Percentiles rank a stretch among this genome's conserved stretches.
phyloP scores from a whole-genome alignment of 768 basidiomycete species.

The Brasilioporus rufonigricans region DNA sequence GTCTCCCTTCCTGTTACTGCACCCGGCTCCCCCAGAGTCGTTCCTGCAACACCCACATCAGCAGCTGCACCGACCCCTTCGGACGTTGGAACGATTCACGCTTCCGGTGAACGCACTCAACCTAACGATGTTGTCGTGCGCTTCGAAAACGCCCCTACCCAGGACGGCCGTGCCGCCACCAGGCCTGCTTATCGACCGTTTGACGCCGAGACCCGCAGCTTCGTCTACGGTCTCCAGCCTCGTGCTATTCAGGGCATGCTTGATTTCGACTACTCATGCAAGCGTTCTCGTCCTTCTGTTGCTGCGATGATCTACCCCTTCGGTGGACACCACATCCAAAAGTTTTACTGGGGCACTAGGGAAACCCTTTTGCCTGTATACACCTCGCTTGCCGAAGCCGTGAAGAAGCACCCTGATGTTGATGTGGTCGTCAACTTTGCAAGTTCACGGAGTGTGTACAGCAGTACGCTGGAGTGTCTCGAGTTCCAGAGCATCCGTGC shows the following conservation, averaged over 20 bases:
- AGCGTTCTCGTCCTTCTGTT: constrained; percentile 84
- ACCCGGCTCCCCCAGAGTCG: constrained; percentile 38
- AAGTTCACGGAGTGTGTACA: constrained; percentile 89
- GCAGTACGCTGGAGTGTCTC: constrained; percentile 90
- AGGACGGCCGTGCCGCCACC: constrained; percentile 32
- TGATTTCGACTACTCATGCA: constrained; percentile 99
- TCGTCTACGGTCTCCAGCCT: constrained; percentile 98
- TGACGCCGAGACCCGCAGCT: constrained; percentile 89
- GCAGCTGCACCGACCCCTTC: constrained; percentile 38
- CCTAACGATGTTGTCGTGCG: constrained; percentile 86
- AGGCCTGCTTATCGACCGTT: constrained; percentile 91
- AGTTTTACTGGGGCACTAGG: constrained; percentile 99
- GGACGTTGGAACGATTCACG: constrained; percentile 68
- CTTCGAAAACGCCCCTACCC: constrained; percentile 54
- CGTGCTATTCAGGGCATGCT: constrained; percentile 98
- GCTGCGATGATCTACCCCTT: constrained; percentile 99
- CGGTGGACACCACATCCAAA: constrained; percentile 99
- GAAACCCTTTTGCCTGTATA: constrained; percentile 98
- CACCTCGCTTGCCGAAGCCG: constrained; percentile 86
- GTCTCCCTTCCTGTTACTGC: constrained; percentile 46
- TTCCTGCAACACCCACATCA: constrained; percentile 27
- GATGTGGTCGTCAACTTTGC: constrained; percentile 99
- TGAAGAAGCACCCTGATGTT: constrained; percentile 92
- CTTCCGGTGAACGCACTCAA: constrained; percentile 79
- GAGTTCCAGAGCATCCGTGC: constrained; percentile 42